Conservation (phyloP, 257 asterid species). For the Buddleja alternifolia region DNA sequence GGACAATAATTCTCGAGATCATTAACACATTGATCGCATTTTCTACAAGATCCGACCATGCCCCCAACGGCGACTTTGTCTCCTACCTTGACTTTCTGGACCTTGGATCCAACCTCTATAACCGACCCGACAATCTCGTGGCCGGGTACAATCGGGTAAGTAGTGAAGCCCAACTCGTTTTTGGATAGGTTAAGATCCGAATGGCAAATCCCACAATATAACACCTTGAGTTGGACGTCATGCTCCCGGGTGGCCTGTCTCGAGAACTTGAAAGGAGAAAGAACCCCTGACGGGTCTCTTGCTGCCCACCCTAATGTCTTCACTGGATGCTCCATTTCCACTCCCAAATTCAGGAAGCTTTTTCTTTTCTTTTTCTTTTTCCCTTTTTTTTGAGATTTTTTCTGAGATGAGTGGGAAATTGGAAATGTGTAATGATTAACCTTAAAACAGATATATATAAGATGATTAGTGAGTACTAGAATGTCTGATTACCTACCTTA, state of each 20-base stretch:
- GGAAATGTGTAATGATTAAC: no score
- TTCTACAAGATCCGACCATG: conserved; percentile 5
- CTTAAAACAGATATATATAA: no score
- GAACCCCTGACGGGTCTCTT: conserved; percentile 26
- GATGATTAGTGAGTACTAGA: no score
- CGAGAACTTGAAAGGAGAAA: conserved; percentile 28
- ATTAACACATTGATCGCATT: neutral
- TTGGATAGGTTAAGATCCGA: conserved; percentile 29
- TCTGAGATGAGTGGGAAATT: no score
- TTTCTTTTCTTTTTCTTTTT: no score
- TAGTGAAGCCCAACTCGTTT: conserved; percentile 13
- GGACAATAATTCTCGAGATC: conserved; percentile 9
- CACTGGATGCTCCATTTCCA: neutral
- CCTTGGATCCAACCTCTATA: neutral
- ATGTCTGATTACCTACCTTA: no score
- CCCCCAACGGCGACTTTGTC: conserved; percentile 22
- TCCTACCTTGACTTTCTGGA: neutral
- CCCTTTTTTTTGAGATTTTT: no score
- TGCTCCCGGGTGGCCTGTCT: conserved; percentile 16
- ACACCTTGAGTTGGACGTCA: conserved; percentile 29
- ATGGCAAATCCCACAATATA: conserved; percentile 38
- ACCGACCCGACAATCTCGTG: conserved; percentile 30
- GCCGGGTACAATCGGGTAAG: conserved; percentile 31
- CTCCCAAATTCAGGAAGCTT: no score
- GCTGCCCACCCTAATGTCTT: conserved; percentile 32